Conservation (phyloP, 768 basidiomycete genomes). For the Xerocomellus chrysenteron region DNA sequence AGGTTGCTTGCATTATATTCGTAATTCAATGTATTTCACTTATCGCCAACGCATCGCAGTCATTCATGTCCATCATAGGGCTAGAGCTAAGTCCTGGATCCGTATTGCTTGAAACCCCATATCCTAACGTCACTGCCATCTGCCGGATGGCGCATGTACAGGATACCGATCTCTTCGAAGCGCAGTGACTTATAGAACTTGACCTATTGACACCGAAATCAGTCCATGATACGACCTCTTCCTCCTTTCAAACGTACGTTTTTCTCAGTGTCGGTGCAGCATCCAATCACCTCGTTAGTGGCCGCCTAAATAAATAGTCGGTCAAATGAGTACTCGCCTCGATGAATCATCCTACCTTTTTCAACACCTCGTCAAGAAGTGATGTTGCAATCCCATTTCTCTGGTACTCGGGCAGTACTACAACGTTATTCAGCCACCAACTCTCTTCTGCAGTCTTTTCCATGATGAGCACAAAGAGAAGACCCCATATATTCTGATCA, state of each 20-base stretch:
- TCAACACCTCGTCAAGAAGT: background rate
- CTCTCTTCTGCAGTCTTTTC: background rate
- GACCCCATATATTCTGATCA: background rate
- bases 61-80: no score
- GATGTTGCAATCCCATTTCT: constrained; percentile 2
- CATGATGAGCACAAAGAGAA: background rate
- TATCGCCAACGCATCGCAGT: no score
- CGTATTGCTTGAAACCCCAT: background rate
- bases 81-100: no score
- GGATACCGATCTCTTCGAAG: background rate
- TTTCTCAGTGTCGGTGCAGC: constrained; percentile 1
- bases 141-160: background rate
- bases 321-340: no score
- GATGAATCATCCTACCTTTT: background rate
- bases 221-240: background rate
- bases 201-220: background rate
- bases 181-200: constrained; percentile 1
- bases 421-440: constrained; percentile 5
- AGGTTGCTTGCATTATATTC: no score
- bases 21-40: no score
- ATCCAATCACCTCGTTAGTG: background rate
- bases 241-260: background rate
- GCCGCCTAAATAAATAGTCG: background rate
- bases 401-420: constrained; percentile 1
- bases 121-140: background rate